These are phyloP conservation scores for Ascobolus immersus DNA, from an alignment of 495 filamentous ascomycete genomes.

Conservation along the genomic window DNA sequence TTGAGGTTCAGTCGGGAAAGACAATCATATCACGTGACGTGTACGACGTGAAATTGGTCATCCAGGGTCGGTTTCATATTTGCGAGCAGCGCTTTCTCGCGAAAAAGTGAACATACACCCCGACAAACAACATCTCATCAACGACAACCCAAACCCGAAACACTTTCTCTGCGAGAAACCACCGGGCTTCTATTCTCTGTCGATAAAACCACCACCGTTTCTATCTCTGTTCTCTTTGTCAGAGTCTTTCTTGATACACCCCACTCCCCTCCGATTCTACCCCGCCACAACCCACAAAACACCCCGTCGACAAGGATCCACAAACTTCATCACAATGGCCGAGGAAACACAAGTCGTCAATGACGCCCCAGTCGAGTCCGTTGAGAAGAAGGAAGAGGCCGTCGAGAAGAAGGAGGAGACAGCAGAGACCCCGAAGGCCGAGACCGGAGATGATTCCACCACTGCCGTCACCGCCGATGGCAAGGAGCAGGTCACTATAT, in stretches of 20 bases:
- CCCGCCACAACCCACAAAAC: not conserved
- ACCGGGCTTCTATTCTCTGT: too few relatives aligned
- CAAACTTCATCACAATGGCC: conserved; percentile 4
- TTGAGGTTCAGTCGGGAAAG: too few relatives aligned
- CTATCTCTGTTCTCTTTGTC: not conserved
- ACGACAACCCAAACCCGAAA: too few relatives aligned
- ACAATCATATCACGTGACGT: too few relatives aligned
- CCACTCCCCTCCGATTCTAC: not conserved
- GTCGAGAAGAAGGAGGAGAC: conserved; percentile 14
- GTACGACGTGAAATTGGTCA: too few relatives aligned
- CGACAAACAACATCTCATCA: too few relatives aligned
- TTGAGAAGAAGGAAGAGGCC: conserved; percentile 21
- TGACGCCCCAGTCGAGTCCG: conserved; percentile 51
- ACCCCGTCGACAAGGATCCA: not conserved
- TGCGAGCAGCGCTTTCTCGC: too few relatives aligned
- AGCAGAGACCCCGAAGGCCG: conserved; percentile 17
- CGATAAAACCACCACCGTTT: not conserved
- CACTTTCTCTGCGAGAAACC: too few relatives aligned
- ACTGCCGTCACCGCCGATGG: conserved; percentile 15
- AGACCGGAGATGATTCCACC: conserved; percentile 17
- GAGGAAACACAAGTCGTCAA: conserved; percentile 23
- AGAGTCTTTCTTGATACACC: not conserved
- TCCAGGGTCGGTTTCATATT: too few relatives aligned
- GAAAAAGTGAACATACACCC: too few relatives aligned
- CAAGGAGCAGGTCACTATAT: conserved; percentile 56